These are phyloP conservation scores for Mortierella sp. DNA, from an alignment of 371 early-diverging fungal genomes.

Conservation along the genomic window DNA sequence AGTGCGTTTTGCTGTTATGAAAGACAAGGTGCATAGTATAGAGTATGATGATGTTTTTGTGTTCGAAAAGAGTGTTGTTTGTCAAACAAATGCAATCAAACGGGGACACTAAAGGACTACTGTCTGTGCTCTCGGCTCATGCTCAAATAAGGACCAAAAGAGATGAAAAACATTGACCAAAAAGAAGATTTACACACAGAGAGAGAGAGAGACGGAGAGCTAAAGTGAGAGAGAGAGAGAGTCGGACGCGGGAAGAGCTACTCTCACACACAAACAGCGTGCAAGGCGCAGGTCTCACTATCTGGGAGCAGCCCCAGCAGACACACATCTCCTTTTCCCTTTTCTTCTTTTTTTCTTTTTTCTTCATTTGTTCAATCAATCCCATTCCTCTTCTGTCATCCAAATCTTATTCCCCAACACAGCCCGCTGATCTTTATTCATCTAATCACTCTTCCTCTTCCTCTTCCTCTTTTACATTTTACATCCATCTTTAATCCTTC, in stretches of 20 bases:
- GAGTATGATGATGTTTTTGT: background rate
- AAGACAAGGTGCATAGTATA: background rate
- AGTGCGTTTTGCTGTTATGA: background rate
- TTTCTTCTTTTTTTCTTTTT: constrained; percentile 7
- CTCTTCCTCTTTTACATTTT: background rate
- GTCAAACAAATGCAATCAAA: background rate
- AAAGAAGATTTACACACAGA: no score
- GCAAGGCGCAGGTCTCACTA: background rate
- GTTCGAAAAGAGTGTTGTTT: background rate
- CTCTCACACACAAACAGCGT: background rate
- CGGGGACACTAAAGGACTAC: background rate
- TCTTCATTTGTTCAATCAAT: background rate
- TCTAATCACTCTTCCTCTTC: background rate
- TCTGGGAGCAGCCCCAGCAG: background rate
- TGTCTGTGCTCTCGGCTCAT: background rate
- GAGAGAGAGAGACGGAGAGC: no score
- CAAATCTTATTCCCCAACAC: background rate
- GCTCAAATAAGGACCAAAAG: background rate
- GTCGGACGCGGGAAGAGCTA: constrained; percentile 6
- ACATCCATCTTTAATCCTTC: background rate
- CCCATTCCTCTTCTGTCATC: background rate
- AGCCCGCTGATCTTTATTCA: background rate
- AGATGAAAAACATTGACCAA: background rate
- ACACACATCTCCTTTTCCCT: background rate
- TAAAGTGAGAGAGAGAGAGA: no score